phyloP scores from a whole-genome alignment of 768 basidiomycete genomes.

The Fibroporia radiculosa region DNA sequence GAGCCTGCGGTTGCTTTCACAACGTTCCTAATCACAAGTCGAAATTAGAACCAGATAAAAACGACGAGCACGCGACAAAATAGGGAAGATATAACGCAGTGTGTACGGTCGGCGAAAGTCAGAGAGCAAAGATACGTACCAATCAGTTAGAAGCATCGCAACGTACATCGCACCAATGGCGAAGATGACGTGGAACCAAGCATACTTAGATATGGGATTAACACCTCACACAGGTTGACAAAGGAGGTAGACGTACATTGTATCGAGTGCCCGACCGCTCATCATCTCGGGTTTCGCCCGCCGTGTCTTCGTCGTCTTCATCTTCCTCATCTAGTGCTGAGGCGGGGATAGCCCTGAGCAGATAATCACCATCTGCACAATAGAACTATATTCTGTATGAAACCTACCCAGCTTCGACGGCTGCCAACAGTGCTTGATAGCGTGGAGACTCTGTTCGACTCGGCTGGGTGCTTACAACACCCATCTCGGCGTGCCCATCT shows the following conservation, averaged over 20 bases:
- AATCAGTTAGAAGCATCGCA: constrained; percentile 93
- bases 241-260: constrained; percentile 52
- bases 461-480: constrained; percentile 79
- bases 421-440: constrained; percentile 91
- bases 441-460: constrained; percentile 76
- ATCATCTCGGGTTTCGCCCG: constrained; percentile 79
- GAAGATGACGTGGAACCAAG: constrained; percentile 99
- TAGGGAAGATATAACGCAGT: no score
- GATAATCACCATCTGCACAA: not conserved
- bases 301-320: constrained; percentile 65
- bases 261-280: constrained; percentile 92
- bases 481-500: constrained; percentile 56
- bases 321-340: constrained; percentile 77
- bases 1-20: constrained; percentile 41
- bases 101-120: no score
- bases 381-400: not conserved
- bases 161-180: constrained; percentile 97
- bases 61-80: not conserved
- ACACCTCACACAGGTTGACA: not conserved
- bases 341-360: constrained; percentile 76
- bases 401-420: constrained; percentile 87
- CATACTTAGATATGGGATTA: constrained; percentile 55
- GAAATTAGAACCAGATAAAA: not conserved
- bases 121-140: constrained; percentile 48
- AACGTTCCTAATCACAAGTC: constrained; percentile 49